Base-by-base conservation (phyloP, 2,329 filamentous ascomycete species). In the Parastagonospora nodorum region DNA sequence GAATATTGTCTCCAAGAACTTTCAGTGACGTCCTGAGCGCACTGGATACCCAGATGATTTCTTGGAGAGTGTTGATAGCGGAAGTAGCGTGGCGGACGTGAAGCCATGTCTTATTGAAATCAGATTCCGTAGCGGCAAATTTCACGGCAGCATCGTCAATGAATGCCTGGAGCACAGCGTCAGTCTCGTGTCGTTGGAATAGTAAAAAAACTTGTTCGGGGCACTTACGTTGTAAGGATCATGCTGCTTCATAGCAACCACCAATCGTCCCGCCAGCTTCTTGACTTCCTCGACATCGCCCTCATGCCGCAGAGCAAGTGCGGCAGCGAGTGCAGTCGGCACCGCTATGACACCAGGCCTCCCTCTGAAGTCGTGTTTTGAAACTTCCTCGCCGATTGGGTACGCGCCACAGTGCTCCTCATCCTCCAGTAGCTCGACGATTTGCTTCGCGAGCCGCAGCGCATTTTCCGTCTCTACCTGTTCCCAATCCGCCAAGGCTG, bases 241-340 rank as follows among this genome's bases (percentile, higher is more conserved):
- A 12, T 53, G 45, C 38, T 71, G 68, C 32, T 66, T 53, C 37
- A 71, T 53, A 42, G 72, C 61, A 33, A 60, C 58, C 48, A 80
- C 61, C 44, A 80, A 50, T 24, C 76, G 64, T 36, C 68, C 63
- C 5, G 73, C 71, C 44, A 77, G 75, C 36, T 63, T 72, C 50
- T 67, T 69, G 27, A 79, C 75, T 19, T 73, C 67, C n/a, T 72
- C 71, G 1, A 69, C 67, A 37, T 74, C 69, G 29, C 57, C 68
- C 38, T 76, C 58, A 36, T 75, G 64, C 50, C 64, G 69, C 44
- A 73, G 68, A 3, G 73, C 74, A 38, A 71, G 63, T 5, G 75
- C 66, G 27, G 77, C 76, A 14, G 74, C 68, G 61, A 80, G 53
- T 59, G 78, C 76, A 5, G 79, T 62, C 44, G 75, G 73, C 27